phyloP scores from a whole-genome alignment of 1,284 basidiomycete genomes.

The Moesziomyces parantarcticus region DNA sequence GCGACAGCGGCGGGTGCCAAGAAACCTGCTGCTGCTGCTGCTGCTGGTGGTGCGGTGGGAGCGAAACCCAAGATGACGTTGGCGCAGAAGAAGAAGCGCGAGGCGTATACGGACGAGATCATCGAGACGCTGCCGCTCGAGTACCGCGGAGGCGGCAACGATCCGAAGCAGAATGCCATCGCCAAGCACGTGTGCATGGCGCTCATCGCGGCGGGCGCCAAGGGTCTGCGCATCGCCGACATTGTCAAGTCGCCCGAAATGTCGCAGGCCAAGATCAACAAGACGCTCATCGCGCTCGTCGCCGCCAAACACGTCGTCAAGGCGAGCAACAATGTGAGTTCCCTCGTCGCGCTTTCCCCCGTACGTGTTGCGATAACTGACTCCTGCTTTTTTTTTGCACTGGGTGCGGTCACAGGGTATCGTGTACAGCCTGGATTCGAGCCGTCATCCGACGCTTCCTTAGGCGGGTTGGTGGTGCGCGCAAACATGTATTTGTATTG shows the following conservation, averaged over 20 bases:
- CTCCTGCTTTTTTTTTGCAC: no score
- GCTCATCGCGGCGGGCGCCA: constrained; percentile 51
- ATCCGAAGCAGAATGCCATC: constrained; percentile 71
- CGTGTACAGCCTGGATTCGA: constrained; percentile 59
- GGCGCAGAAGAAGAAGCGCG: constrained; percentile 79
- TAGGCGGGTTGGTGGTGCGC: constrained; percentile 18
- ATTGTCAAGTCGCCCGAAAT: constrained; percentile 83
- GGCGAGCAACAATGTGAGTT: constrained; percentile 69
- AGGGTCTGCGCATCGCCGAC: constrained; percentile 72
- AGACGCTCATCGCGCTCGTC: constrained; percentile 89
- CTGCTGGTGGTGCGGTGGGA: constrained; percentile 6
- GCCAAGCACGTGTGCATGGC: constrained; percentile 62
- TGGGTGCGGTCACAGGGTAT: constrained; percentile 52
- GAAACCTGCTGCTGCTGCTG: constrained; percentile 15
- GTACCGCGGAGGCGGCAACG: constrained; percentile 79
- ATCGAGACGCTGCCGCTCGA: constrained; percentile 85
- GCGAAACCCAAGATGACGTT: constrained; percentile 77
- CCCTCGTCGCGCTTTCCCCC: no score
- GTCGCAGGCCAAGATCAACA: constrained; percentile 88
- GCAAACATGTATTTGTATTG: constrained; percentile 13
- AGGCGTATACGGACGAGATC: constrained; percentile 70
- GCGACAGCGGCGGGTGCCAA: no score
- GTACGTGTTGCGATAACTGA: no score
- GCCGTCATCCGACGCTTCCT: constrained; percentile 50
- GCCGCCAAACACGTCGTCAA: constrained; percentile 86